Conservation (phyloP, 371 early-diverging fungal genomes). For the Dinochytrium kinnereticum region DNA sequence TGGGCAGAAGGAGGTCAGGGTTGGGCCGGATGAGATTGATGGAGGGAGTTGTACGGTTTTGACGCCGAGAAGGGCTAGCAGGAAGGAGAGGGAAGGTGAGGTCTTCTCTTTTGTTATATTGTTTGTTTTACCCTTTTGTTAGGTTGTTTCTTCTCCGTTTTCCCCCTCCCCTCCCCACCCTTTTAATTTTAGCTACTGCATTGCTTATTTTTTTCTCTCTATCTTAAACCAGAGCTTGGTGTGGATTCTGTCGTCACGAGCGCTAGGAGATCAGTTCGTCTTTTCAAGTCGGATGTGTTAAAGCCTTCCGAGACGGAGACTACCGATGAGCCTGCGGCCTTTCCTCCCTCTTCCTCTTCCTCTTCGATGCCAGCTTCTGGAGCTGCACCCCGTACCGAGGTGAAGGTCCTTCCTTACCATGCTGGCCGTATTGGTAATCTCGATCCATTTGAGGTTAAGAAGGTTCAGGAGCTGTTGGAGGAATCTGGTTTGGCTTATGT, state of each 20-base stretch:
- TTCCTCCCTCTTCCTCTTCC: neutral
- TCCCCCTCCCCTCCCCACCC: too few relatives aligned
- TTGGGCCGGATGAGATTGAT: neutral
- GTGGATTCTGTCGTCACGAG: constrained; percentile 37
- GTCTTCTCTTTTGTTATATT: neutral
- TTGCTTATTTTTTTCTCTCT: too few relatives aligned
- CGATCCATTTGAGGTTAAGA: constrained; percentile 16
- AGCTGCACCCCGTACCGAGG: neutral
- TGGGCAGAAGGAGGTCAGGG: neutral
- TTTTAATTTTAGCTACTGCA: too few relatives aligned
- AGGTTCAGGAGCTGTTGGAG: constrained; percentile 23
- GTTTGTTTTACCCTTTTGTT: neutral
- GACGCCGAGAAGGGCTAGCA: constrained; percentile 31
- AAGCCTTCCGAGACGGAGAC: neutral
- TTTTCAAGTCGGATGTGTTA: constrained; percentile 14
- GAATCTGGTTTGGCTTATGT: constrained; percentile 33
- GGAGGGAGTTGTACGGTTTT: constrained; percentile 30
- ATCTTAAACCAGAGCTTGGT: constrained; percentile 25
- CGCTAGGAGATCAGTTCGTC: constrained; percentile 28
- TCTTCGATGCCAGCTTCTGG: neutral
- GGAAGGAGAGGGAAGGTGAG: constrained; percentile 34
- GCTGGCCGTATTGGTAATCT: neutral
- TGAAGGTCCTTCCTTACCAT: neutral
- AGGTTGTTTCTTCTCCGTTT: too few relatives aligned
- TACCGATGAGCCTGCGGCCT: neutral